A percentile compares a stretch with the other conserved stretches of the same genome.
phyloP scores from a whole-genome alignment of 805 yeast genomes.

The baker's yeast (Saccharomyces cerevisiae) region DNA sequence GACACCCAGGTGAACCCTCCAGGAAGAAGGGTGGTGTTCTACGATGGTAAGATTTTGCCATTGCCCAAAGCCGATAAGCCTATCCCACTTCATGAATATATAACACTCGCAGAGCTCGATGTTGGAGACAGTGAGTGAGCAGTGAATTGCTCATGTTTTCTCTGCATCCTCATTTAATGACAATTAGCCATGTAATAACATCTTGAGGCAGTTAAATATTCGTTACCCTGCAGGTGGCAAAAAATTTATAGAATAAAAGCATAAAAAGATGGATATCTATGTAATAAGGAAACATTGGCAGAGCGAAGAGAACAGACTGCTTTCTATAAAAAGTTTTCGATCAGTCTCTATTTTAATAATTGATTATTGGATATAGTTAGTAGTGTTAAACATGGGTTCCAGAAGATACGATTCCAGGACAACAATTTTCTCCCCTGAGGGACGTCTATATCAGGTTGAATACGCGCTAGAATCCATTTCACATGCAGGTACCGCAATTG shows the following conservation, averaged over 20 bases:
- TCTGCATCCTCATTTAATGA: background rate
- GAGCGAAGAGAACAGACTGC: background rate
- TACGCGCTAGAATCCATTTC: conserved; percentile 96
- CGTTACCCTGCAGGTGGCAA: conserved; percentile 1
- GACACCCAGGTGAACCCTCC: conserved; percentile 13
- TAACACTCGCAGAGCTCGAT: background rate
- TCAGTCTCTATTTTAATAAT: background rate
- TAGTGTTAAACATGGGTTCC: conserved; percentile 46
- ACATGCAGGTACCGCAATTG: conserved; percentile 95
- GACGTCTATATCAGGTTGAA: conserved; percentile 93
- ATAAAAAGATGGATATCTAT: background rate
- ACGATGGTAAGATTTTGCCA: conserved; percentile 20
- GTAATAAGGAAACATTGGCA: background rate
- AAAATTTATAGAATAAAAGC: background rate
- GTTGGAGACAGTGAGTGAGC: background rate
- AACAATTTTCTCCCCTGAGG: conserved; percentile 97
- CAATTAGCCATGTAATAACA: background rate
- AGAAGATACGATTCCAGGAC: conserved; percentile 99
- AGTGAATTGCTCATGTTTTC: background rate
- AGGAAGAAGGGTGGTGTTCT: conserved; percentile 20
- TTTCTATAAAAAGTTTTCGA: background rate
- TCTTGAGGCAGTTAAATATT: background rate
- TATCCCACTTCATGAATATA: background rate
- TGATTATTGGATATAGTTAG: background rate
- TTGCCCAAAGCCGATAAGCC: conserved; percentile 12